phyloP scores from a whole-genome alignment of 371 early-diverging fungal genomes.

The Mucor saturninus region DNA sequence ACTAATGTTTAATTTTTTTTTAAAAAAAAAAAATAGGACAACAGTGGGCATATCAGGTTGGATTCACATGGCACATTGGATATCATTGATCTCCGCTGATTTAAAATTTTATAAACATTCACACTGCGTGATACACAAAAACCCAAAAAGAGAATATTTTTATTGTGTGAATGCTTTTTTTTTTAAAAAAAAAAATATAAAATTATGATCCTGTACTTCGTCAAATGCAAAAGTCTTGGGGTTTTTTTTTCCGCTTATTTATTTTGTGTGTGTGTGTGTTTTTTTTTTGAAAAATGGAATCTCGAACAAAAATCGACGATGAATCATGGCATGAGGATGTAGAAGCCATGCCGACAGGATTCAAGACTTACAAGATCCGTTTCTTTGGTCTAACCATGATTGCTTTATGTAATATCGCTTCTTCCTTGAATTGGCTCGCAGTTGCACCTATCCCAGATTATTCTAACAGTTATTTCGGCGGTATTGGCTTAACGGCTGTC shows the following conservation, averaged over 20 bases:
- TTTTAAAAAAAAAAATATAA: not conserved
- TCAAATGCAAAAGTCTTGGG: not conserved
- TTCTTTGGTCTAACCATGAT: conserved; percentile 48
- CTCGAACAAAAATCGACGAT: conserved; percentile 7
- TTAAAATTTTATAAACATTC: not conserved
- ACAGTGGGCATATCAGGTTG: not conserved
- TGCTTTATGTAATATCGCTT: conserved; percentile 48
- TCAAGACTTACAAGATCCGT: conserved; percentile 46
- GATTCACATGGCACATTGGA: not conserved
- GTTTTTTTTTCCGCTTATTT: conserved; percentile 2
- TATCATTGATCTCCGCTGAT: conserved; percentile 11
- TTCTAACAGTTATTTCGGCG: conserved; percentile 33
- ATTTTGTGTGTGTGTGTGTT: conserved; percentile 5
- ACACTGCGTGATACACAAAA: not conserved
- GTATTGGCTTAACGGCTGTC: conserved; percentile 32
- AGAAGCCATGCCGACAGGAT: conserved; percentile 22
- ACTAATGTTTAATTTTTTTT: too few relatives aligned
- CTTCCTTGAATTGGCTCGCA: conserved; percentile 48
- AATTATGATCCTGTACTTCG: not conserved
- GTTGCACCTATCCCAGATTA: conserved; percentile 50
- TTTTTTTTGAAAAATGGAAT: conserved; percentile 4
- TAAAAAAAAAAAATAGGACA: not conserved
- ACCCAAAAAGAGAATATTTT: not conserved
- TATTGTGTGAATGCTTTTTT: not conserved
- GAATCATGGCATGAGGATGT: conserved; percentile 22